Percentiles rank a stretch among this genome's conserved stretches.
Evolutionary conservation across 495 filamentous ascomycete species (phyloP).

Genomic region (Neurospora hispaniola): DNA sequence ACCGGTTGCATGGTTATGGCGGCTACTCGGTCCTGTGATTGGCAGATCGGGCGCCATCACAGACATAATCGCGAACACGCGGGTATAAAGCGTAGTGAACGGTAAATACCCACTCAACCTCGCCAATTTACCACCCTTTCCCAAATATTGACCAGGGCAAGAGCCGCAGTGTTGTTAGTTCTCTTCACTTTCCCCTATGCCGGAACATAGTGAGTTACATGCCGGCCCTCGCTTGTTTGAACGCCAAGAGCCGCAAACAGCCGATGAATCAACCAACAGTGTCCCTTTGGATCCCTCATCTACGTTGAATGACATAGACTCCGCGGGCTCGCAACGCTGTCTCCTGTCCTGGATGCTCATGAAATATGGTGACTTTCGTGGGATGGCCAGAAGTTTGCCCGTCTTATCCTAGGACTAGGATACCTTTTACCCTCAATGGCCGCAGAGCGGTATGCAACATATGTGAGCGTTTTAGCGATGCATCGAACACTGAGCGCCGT

Average conservation of each 20-base stretch:
- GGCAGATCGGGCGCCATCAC: background rate
- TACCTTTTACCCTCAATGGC: background rate
- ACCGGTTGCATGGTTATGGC: background rate
- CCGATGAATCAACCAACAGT: background rate
- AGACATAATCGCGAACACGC: background rate
- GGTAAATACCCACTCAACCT: background rate
- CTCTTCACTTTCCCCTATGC: background rate
- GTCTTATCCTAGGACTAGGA: background rate
- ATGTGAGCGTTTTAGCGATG: background rate
- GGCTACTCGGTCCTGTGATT: background rate
- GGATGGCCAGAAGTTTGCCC: background rate
- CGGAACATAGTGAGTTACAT: background rate
- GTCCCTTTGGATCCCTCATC: background rate
- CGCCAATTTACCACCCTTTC: background rate
- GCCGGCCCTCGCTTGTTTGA: background rate
- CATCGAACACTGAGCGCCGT: background rate
- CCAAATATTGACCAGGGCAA: background rate
- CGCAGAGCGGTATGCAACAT: background rate
- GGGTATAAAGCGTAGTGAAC: background rate
- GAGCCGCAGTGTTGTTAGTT: background rate
- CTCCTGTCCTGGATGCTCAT: background rate
- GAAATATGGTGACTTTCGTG: background rate
- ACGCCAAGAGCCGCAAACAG: background rate
- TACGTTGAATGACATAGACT: background rate
- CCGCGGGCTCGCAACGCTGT: background rate